Evolutionary conservation across 2,329 filamentous ascomycete genomes (phyloP).

Genomic region (Byssoonygena ceratinophila): DNA sequence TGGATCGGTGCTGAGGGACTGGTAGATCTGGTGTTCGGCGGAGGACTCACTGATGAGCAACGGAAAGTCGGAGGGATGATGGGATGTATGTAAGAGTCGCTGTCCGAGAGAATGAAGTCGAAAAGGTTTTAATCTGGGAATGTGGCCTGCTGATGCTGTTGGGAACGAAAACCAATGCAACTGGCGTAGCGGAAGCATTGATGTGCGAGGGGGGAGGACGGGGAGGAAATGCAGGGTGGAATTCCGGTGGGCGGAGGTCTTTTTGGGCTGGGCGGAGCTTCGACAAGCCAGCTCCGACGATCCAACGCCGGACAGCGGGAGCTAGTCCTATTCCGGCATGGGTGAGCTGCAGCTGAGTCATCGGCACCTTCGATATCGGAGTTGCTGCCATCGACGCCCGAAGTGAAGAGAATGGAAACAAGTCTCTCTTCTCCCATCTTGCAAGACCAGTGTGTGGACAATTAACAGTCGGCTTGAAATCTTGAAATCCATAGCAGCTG

Average conservation of each 20-base stretch:
- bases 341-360: conserved; percentile 10
- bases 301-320: conserved; percentile 4
- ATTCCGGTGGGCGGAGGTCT: conserved; percentile 3
- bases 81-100: conserved; percentile 20
- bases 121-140: not conserved
- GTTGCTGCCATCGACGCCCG: not conserved
- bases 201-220: not conserved
- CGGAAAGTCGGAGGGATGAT: conserved; percentile 24
- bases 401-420: not conserved
- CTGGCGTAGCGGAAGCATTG: conserved; percentile 16
- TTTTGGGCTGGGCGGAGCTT: not conserved
- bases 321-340: conserved; percentile 4
- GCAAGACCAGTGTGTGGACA: not conserved
- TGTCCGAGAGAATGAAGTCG: conserved; percentile 13
- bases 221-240: not conserved
- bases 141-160: not conserved
- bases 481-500: too few species aligned
- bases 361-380: conserved; percentile 7
- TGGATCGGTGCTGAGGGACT: conserved; percentile 59
- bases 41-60: conserved; percentile 23
- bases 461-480: too few species aligned
- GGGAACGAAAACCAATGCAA: conserved; percentile 11
- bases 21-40: conserved; percentile 54
- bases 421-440: not conserved
- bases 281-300: not conserved